Percentiles rank a stretch among this genome's conserved stretches.
Conservation (phyloP, 2,329 filamentous ascomycete genomes). For the Trichoderma breve region DNA sequence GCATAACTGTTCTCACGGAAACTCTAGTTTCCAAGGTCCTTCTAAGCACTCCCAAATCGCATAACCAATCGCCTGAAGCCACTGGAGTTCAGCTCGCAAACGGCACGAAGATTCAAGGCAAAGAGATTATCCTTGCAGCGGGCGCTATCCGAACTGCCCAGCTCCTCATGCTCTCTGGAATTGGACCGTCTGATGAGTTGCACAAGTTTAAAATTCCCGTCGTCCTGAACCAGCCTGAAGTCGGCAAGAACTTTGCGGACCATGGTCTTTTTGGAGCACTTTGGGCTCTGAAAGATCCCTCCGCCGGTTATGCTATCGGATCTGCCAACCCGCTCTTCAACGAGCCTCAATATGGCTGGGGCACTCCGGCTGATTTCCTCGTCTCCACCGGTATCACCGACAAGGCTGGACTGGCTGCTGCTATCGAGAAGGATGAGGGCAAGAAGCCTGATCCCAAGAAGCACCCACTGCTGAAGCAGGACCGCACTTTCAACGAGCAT, state of each 20-base stretch:
- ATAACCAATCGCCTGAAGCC: slow-evolving; percentile 5
- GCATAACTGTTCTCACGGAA: slow-evolving; percentile 28
- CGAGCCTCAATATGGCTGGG: slow-evolving; percentile 37
- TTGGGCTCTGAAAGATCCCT: slow-evolving; percentile 35
- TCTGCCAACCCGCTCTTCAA: slow-evolving; percentile 37
- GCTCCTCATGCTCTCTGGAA: slow-evolving; percentile 49
- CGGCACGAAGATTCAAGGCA: slow-evolving; percentile 28
- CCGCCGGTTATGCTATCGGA: slow-evolving; percentile 34
- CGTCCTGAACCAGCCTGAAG: slow-evolving; percentile 33
- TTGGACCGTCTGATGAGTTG: slow-evolving; percentile 43
- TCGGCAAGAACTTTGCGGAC: slow-evolving; percentile 44
- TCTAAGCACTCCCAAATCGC: slow-evolving; percentile 9
- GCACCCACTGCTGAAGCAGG: slow-evolving; percentile 34
- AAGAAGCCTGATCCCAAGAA: slow-evolving; percentile 29
- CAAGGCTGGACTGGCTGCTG: slow-evolving; percentile 30
- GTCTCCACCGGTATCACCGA: slow-evolving; percentile 29
- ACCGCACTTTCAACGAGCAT: slow-evolving; percentile 24
- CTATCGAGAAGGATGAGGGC: slow-evolving; percentile 37
- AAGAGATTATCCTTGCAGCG: slow-evolving; percentile 47
- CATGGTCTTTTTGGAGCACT: slow-evolving; percentile 30
- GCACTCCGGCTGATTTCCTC: slow-evolving; percentile 39
- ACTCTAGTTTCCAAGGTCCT: slow-evolving; percentile 27
- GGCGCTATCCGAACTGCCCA: slow-evolving; percentile 51
- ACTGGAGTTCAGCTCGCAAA: slow-evolving; percentile 27
- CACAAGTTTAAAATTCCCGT: slow-evolving; percentile 38